Evolutionary conservation across 108 stramenopile genomes (phyloP).

Genomic region (Chaetoceros tenuissimus): DNA sequence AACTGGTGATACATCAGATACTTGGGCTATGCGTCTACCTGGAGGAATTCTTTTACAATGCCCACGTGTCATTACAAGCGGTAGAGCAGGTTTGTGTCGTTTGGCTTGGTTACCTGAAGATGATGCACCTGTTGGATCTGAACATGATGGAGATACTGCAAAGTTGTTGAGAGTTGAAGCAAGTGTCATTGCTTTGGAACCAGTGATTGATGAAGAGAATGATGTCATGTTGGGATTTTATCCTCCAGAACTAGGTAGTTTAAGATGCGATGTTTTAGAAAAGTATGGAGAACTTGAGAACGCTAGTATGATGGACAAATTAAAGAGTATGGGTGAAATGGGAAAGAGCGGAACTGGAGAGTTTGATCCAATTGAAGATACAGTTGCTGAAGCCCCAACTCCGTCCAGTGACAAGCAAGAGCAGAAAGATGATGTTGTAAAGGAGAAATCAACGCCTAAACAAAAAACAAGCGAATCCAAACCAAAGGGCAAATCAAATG

Average conservation of each 20-base stretch:
- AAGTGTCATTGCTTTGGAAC: slow-evolving; percentile 66
- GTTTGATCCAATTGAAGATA: not conserved
- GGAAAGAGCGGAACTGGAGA: not conserved
- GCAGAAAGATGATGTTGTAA: too few relatives aligned
- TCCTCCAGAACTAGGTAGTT: slow-evolving; percentile 65
- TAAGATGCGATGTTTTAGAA: slow-evolving; percentile 67
- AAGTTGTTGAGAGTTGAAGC: slow-evolving; percentile 67
- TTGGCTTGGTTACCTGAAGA: slow-evolving; percentile 77
- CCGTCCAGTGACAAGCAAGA: too few relatives aligned
- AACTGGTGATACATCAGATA: slow-evolving; percentile 31
- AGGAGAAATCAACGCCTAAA: too few relatives aligned
- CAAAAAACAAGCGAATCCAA: too few relatives aligned
- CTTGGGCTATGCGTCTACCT: slow-evolving; percentile 65
- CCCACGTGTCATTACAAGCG: slow-evolving; percentile 53
- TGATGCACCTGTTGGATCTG: slow-evolving; percentile 33
- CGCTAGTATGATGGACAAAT: not conserved
- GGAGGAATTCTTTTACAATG: slow-evolving; percentile 66
- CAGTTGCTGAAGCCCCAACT: too few relatives aligned
- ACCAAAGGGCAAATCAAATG: too few relatives aligned
- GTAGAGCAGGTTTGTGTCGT: slow-evolving; percentile 49
- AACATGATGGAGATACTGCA: slow-evolving; percentile 22
- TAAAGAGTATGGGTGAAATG: not conserved
- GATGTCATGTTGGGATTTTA: slow-evolving; percentile 65
- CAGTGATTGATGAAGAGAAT: slow-evolving; percentile 48
- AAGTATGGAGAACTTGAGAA: slow-evolving; percentile 68